Base-by-base conservation (phyloP, 371 early-diverging fungal species). In the Apophysomyces trapeziformis region DNA sequence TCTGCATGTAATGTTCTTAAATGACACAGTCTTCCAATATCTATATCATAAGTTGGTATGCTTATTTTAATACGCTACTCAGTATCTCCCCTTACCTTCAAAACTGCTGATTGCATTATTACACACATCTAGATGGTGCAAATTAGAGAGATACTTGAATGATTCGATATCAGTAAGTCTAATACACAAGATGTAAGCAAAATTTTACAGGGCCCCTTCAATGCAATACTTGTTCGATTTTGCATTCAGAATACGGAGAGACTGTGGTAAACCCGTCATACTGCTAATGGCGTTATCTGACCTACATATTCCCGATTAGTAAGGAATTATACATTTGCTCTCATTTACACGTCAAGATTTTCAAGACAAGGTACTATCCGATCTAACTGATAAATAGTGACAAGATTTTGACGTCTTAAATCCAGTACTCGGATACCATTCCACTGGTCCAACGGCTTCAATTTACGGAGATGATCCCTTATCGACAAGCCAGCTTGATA, bases 111-210 rank as follows among this genome's bases (percentile, higher is more conserved):
- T 74, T 16, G 64, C 67, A 61, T 87, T 87, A 61, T 82, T 68
- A 41, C 84, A 85, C 35, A 85, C 64, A 60, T 85, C 79, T 7
- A 87, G 60, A 9, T 78, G 74, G 37, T 83, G 79, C 18, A 87
- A 64, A 54, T 82, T 80, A 18, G 32, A 43, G 11, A 84, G 66
- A 39, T 76, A 63, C 16, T 70, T 60, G 21, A 87, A 74, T 38
- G 69, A 70, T 32, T 79, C 71, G 6, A 84, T 61, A 44, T 75
- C 73, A 13, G 71, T 76, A 4, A 87, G 61, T 59, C 80, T 75
- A 66, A 41, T 41, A 41, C 11, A 41, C 13, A 41, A 41, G 41
- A 8, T 8, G 32, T 13, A 44, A 46, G 36, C 16, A 60, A 8
- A 58, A 58, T 26, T 26, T 2, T 26, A 26, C 32, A 2, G 32